Conservation (phyloP, 805 yeast genomes). For the Sungouiozyma ichnusensis region DNA sequence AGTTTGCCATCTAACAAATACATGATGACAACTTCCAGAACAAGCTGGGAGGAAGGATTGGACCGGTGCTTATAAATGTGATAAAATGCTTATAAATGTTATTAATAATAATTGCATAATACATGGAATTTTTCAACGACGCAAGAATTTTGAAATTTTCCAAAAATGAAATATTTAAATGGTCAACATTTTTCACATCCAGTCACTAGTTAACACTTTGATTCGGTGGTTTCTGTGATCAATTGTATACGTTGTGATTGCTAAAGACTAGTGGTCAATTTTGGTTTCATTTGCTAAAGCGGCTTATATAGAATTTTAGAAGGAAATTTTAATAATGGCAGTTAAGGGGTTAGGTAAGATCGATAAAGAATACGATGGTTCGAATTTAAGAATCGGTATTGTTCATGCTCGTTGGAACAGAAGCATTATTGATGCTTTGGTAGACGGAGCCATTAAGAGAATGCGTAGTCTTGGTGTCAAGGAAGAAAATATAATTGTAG, state of each 20-base stretch:
- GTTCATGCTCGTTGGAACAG: slow-evolving; percentile 95
- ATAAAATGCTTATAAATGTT: no score
- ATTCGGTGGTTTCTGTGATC: no score
- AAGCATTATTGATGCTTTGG: slow-evolving; percentile 64
- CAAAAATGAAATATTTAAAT: no score
- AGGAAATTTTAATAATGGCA: slow-evolving; percentile 42
- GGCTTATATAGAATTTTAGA: no score
- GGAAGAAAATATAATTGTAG: slow-evolving; percentile 66
- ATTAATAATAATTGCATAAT: background rate
- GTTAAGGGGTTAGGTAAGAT: slow-evolving; percentile 70
- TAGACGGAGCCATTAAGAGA: slow-evolving; percentile 60
- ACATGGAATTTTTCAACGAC: background rate
- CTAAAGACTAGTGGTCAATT: no score
- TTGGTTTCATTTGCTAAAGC: no score
- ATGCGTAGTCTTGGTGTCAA: slow-evolving; percentile 57
- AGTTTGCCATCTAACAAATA: background rate
- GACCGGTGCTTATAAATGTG: no score
- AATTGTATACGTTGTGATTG: no score
- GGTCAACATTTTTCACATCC: no score
- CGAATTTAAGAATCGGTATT: slow-evolving; percentile 64
- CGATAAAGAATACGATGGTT: slow-evolving; percentile 62
- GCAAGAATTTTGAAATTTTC: background rate
- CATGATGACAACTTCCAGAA: no score
- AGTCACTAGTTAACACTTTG: no score
- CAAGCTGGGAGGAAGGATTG: no score